phyloP scores from a whole-genome alignment of 805 yeast species.

The Aciculoconidium aculeatum region DNA sequence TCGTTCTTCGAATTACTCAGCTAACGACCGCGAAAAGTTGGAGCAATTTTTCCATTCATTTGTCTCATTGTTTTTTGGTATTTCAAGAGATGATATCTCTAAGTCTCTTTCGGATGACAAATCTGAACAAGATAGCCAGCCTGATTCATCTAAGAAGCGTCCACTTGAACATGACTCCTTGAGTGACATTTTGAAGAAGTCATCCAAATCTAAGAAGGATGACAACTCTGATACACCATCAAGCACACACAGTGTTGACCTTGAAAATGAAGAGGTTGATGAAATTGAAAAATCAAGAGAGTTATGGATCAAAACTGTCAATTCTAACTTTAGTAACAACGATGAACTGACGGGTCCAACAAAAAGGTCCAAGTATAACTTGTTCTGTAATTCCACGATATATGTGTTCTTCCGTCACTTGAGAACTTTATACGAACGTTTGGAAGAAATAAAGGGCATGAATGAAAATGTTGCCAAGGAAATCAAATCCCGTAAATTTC shows the following conservation, averaged over 20 bases:
- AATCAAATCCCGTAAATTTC: constrained; percentile 53
- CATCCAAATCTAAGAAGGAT: constrained; percentile 33
- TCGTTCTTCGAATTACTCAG: constrained; percentile 69
- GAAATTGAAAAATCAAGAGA: constrained; percentile 35
- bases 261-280: constrained; percentile 25
- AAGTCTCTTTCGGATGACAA: constrained; percentile 20
- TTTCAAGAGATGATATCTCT: constrained; percentile 46
- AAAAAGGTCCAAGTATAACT: constrained; percentile 55
- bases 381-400: constrained; percentile 83
- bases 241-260: constrained; percentile 21
- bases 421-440: constrained; percentile 73
- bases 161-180: constrained; percentile 51
- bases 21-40: constrained; percentile 72
- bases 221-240: constrained; percentile 29
- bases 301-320: constrained; percentile 36
- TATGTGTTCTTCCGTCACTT: constrained; percentile 87
- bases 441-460: constrained; percentile 68
- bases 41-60: constrained; percentile 67
- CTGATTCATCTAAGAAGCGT: constrained; percentile 36
- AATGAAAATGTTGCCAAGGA: constrained; percentile 71
- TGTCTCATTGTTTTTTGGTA: constrained; percentile 63
- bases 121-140: constrained; percentile 8
- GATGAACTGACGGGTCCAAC: constrained; percentile 19
- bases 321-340: constrained; percentile 22
- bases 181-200: constrained; percentile 55